Percentiles rank a stretch among this genome's conserved stretches.
These are phyloP conservation scores for Sarocladium strictum DNA, from an alignment of 2,329 filamentous ascomycete genomes.

Conservation along the genomic window DNA sequence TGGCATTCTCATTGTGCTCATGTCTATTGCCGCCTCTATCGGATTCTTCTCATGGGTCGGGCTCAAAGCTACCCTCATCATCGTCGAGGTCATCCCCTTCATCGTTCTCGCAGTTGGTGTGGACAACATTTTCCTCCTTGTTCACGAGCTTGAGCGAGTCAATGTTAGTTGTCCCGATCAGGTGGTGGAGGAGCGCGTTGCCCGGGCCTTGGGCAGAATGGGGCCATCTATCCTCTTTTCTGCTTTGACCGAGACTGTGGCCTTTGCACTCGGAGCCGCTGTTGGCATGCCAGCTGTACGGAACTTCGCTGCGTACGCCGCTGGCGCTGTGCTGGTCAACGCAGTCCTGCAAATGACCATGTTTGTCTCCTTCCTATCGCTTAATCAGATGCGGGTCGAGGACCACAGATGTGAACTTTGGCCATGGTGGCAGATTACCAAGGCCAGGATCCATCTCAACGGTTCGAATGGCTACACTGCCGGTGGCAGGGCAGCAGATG, in stretches of 20 bases:
- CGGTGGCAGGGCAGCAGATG: conserved; percentile 58
- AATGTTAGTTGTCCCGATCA: conserved; percentile 89
- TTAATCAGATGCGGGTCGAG: conserved; percentile 90
- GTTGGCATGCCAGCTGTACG: conserved; percentile 97
- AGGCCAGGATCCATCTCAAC: conserved; percentile 62
- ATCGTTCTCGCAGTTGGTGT: conserved; percentile 94
- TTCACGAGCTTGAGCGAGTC: conserved; percentile 94
- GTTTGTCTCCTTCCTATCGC: conserved; percentile 84
- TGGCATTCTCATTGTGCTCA: conserved; percentile 90
- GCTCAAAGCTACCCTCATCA: conserved; percentile 93
- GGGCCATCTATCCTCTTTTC: conserved; percentile 94
- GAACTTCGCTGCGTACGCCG: conserved; percentile 95
- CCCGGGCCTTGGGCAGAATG: conserved; percentile 88
- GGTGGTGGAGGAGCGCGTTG: conserved; percentile 77
- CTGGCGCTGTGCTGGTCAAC: conserved; percentile 94
- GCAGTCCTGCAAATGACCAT: conserved; percentile 95
- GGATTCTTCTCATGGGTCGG: conserved; percentile 89
- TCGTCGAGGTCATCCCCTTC: conserved; percentile 97
- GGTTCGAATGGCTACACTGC: conserved; percentile 47
- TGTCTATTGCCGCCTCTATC: conserved; percentile 95
- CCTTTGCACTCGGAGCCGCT: conserved; percentile 86
- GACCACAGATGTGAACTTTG: conserved; percentile 85
- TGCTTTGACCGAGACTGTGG: conserved; percentile 87
- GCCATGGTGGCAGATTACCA: conserved; percentile 78
- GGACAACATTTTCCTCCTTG: conserved; percentile 98